Evolutionary conservation across 2,329 filamentous ascomycete genomes (phyloP), one percentile per base, ranked within the genome.

Genomic region (Ophiostoma tasmaniense): DNA sequence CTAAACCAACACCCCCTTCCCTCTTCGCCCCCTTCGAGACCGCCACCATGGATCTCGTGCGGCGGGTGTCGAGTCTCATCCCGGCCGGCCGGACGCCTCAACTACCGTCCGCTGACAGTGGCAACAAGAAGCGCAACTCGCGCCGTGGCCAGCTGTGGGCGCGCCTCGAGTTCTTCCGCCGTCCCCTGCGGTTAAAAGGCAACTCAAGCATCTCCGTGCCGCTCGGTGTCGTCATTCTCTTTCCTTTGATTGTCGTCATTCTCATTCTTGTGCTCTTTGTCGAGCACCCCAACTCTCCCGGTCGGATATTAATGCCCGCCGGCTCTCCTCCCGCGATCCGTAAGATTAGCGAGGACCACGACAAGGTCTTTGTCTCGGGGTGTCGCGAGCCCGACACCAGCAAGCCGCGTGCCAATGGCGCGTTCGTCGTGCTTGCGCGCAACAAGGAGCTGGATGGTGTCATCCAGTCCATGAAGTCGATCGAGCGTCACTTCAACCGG

Each of bases 371-470:
- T 76, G 90, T 93, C 66, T 91, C 89, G 50, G 95, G 95, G 73
- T 99, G 95, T 78, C 85, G 92, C 75, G 89, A 93, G 73, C 89
- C 90, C 66, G 90, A 96, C 75, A 90, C 89, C 42, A 88, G 87
- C 73, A 84, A 88, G 71, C 92, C 92, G 59, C 87, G 93, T 76
- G 95, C 92, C 74, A 99, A 98, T 76, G 95, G 92, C 71, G 94
- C 92, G 33, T 97, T 99, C 76, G 95, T 99, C 72, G 93, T 99
- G 52, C 85, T 99, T 70, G 95, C 95, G 68, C 85, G 95, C 75
- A 98, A 99, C 78, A 96, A 97, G 83, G 95, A 99, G 81, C 79
- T 99, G 73, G 93, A 97, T 0, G 95, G 95, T 71, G 95, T 99
- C 52, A 87, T 99, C 73, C 92, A 98, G 79, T 98, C 95, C 11